A percentile compares a stretch with the other conserved stretches of the same genome.
phyloP scores from a whole-genome alignment of 768 basidiomycete species.

The Phylloporus sp. region DNA sequence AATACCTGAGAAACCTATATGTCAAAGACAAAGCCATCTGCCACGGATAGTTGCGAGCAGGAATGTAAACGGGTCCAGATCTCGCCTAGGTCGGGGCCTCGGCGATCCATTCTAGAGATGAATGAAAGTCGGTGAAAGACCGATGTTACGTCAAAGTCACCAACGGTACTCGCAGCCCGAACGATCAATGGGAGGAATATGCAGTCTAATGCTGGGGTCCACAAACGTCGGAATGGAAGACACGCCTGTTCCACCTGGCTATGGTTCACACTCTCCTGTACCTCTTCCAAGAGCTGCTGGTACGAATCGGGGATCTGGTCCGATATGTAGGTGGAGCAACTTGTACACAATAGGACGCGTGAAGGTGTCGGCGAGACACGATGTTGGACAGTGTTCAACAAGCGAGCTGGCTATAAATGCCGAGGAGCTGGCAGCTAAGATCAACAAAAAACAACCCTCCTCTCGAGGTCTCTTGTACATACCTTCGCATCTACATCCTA shows the following conservation, averaged over 20 bases:
- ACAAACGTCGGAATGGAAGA: constrained; percentile 28
- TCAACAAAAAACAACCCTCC: constrained; percentile 17
- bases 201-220: constrained; percentile 19
- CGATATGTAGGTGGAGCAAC: constrained; percentile 19
- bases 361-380: constrained; percentile 15
- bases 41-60: not conserved
- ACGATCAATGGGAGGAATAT: constrained; percentile 19
- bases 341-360: constrained; percentile 6
- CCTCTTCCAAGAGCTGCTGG: constrained; percentile 11
- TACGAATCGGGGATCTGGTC: constrained; percentile 23
- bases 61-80: not conserved
- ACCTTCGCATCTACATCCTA: constrained; percentile 7
- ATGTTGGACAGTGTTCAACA: constrained; percentile 8
- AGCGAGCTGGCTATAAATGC: constrained; percentile 29
- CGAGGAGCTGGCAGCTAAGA: constrained; percentile 6
- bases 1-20: constrained; percentile 2
- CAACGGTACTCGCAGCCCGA: constrained; percentile 9
- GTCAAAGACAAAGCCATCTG: not conserved
- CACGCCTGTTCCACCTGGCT: constrained; percentile 30
- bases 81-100: constrained; percentile 13
- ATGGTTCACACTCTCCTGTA: constrained; percentile 15
- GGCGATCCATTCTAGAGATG: constrained; percentile 15
- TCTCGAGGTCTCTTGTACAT: constrained; percentile 10
- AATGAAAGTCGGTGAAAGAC: constrained; percentile 16
- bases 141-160: constrained; percentile 24